phyloP scores from a whole-genome alignment of 768 basidiomycete genomes.

The Naganishia vaughanmartiniae region DNA sequence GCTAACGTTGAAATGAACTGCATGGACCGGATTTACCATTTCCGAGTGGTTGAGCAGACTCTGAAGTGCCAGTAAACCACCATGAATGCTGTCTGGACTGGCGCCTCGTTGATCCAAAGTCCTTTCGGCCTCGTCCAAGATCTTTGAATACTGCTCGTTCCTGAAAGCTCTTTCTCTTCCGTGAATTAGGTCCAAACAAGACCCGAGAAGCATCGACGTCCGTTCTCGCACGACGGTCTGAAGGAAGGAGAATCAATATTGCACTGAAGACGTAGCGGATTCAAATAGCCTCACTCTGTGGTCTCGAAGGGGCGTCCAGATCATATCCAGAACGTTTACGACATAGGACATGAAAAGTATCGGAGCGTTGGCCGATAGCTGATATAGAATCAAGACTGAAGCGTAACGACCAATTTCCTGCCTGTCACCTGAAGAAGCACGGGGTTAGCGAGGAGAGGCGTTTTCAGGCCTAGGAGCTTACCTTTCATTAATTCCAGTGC shows the following conservation, averaged over 20 bases:
- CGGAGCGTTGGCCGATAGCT: slow-evolving; percentile 83
- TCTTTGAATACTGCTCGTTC: slow-evolving; percentile 66
- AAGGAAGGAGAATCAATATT: not conserved
- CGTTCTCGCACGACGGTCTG: slow-evolving; percentile 80
- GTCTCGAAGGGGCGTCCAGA: slow-evolving; percentile 84
- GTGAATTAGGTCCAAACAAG: slow-evolving; percentile 80
- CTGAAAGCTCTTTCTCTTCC: slow-evolving; percentile 64
- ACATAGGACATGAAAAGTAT: slow-evolving; percentile 85
- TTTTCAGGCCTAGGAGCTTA: slow-evolving; percentile 21
- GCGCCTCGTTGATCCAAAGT: slow-evolving; percentile 72
- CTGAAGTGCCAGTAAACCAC: slow-evolving; percentile 84
- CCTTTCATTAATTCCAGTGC: slow-evolving; percentile 70
- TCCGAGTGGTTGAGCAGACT: slow-evolving; percentile 89
- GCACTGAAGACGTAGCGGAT: not conserved
- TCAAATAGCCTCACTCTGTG: slow-evolving; percentile 59
- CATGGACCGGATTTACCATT: slow-evolving; percentile 62
- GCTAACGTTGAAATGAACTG: not conserved
- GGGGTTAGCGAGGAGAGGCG: not conserved
- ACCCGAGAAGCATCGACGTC: slow-evolving; percentile 87
- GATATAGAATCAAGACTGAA: slow-evolving; percentile 88
- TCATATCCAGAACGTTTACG: slow-evolving; percentile 82
- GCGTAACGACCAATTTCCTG: slow-evolving; percentile 83
- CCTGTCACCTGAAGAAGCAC: slow-evolving; percentile 58
- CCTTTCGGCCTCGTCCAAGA: slow-evolving; percentile 79
- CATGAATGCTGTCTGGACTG: slow-evolving; percentile 80